These are phyloP conservation scores for Fusarium sterilihyphosum DNA, from an alignment of 2,329 filamentous ascomycete genomes.

Conservation along the genomic window DNA sequence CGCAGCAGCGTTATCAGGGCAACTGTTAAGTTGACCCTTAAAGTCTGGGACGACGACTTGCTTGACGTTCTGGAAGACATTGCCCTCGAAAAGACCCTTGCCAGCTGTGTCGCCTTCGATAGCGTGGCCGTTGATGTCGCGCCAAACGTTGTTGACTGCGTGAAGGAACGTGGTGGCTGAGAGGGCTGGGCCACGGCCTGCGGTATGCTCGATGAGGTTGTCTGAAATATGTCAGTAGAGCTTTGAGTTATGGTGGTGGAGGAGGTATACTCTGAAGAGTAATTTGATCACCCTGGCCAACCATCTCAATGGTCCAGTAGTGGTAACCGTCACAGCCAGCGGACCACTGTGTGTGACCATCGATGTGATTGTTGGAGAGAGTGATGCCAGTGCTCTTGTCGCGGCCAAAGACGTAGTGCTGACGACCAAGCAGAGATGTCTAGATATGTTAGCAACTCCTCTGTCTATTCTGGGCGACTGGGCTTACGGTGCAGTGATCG, in stretches of 20 bases:
- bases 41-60: conserved; percentile 32
- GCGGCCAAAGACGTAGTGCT: conserved; percentile 27
- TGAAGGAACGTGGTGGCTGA: conserved; percentile 44
- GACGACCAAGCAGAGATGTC: conserved; percentile 28
- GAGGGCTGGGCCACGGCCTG: conserved; percentile 43
- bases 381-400: conserved; percentile 50
- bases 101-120: conserved; percentile 41
- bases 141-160: conserved; percentile 46
- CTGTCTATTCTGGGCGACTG: rapidly evolving
- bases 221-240: background rate
- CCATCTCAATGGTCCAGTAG: conserved; percentile 52
- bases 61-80: conserved; percentile 39
- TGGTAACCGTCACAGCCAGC: conserved; percentile 56
- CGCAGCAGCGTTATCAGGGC: conserved; percentile 23
- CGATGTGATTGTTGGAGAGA: conserved; percentile 58
- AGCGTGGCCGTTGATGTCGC: conserved; percentile 40
- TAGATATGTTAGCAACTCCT: background rate
- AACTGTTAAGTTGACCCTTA: conserved; percentile 40
- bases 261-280: background rate
- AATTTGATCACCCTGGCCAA: conserved; percentile 18
- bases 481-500: conserved; percentile 25
- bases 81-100: conserved; percentile 43
- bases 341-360: conserved; percentile 55
- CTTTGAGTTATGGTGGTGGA: rapidly evolving
- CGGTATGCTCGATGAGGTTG: conserved; percentile 30